Base-by-base conservation (phyloP, 257 asterid species). In the Nicotiana tabacum region DNA sequence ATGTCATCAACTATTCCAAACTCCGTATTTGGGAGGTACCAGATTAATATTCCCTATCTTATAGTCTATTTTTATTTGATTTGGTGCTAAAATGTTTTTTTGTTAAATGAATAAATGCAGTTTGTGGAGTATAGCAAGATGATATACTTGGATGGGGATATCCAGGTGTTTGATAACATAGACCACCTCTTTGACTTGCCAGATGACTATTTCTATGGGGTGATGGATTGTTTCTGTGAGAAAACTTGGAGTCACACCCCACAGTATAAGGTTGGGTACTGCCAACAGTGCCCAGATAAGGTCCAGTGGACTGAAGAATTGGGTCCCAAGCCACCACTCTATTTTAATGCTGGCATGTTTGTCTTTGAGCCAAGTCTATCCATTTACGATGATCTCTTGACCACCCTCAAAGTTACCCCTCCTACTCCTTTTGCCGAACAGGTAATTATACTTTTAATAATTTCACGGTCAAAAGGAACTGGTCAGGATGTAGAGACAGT, bases 341-440 rank as follows among this genome's bases (percentile, higher is more conserved):
- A 81, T n/a, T 81, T 81, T 9, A 81, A 81, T 58, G 83, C 83
- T 58, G 83, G 83, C 64, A 81, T 81, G 83, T 81, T 81, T 30
- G 83, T 81, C 5, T 81, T 9, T 81, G 83, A 66, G 67, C 83
- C 83, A 3, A 81, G 43, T 66, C 55, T 81, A 9, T 51, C 78
- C 66, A 81, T 6, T 81, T 81, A 81, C n/a, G 37, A 81, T 48
- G 78, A 66, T 27, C 83, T 66, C 35, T 18, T 81, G 66, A 48
- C 51, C 5, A 66, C 67, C 5, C 56, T 81, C 21, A 66, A 51
- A 66, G 27, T 81, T 39, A 66, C 37, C 9, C 66, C 83, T 66
- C 78, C 83, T 70, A 81, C 83, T 27, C 57, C 78, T 29, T 81
- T 81, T 66, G 83, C 83, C 6, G 83, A 81, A 15, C 83, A 81